Evolutionary conservation across 2,329 filamentous ascomycete species (phyloP).

Genomic region (Cladophialophora bantiana): DNA sequence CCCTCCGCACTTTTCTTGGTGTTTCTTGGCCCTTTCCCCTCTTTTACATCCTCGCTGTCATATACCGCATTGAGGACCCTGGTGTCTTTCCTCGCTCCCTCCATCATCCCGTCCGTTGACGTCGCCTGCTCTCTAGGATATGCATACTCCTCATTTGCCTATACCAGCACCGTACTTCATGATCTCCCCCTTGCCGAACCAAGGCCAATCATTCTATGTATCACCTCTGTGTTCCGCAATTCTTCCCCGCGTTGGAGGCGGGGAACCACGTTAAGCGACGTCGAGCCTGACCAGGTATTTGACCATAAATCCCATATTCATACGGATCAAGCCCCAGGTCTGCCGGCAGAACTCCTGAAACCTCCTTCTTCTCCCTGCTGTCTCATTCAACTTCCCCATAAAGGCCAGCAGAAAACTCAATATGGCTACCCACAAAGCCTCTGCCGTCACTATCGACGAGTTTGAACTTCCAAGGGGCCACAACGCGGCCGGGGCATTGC

Average conservation of each 20-base stretch:
- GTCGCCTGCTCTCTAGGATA: conserved; percentile 6
- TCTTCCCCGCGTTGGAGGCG: conserved; percentile 28
- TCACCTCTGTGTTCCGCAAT: conserved; percentile 9
- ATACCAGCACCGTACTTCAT: conserved; percentile 2
- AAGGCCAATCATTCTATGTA: conserved; percentile 18
- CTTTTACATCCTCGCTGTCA: conserved; percentile 19
- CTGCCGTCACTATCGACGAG: conserved; percentile 35
- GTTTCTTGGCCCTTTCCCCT: not conserved
- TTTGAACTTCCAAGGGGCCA: conserved; percentile 29
- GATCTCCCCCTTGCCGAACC: conserved; percentile 4
- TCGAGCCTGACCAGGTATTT: conserved; percentile 10
- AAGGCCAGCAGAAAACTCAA: conserved; percentile 13
- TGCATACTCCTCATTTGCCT: conserved; percentile 31
- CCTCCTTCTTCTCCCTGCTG: conserved; percentile 12
- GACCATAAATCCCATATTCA: conserved; percentile 13
- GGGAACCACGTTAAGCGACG: conserved; percentile 26
- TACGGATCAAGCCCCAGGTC: conserved; percentile 11
- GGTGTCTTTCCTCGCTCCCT: not conserved
- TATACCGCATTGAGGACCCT: conserved; percentile 16
- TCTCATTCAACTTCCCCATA: not conserved
- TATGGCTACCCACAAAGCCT: conserved; percentile 34
- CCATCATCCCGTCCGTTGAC: conserved; percentile 15
- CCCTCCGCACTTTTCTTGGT: conserved; percentile 13
- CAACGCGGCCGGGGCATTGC: conserved; percentile 23
- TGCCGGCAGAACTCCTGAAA: conserved; percentile 13